phyloP scores from a whole-genome alignment of 1,139 yeast species.

The Blastobotrys elegans region DNA sequence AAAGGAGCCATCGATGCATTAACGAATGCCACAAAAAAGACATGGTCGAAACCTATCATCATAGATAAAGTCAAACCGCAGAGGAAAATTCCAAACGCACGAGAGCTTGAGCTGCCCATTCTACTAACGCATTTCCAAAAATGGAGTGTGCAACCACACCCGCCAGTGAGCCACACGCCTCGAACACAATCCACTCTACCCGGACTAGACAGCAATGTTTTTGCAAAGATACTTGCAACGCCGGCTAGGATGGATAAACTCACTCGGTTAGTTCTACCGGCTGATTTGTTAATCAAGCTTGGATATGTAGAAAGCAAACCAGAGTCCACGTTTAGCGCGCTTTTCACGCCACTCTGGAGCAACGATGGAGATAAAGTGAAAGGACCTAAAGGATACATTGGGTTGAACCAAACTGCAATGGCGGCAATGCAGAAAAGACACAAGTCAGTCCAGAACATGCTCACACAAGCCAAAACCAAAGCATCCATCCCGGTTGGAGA shows the following conservation, averaged over 20 bases:
- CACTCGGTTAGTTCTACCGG: slow-evolving; percentile 26
- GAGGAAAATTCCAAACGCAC: neutral
- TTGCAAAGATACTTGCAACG: slow-evolving; percentile 30
- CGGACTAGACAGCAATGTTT: slow-evolving; percentile 23
- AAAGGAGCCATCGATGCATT: slow-evolving; percentile 9
- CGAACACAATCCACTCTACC: neutral
- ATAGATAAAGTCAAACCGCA: neutral
- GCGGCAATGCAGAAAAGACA: slow-evolving; percentile 5
- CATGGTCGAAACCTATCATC: slow-evolving; percentile 2
- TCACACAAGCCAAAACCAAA: neutral
- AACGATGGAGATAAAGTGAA: neutral
- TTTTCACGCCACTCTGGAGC: slow-evolving; percentile 11
- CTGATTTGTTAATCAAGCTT: slow-evolving; percentile 25
- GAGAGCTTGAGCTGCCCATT: slow-evolving; percentile 13
- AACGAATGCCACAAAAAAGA: neutral
- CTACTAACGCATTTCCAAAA: slow-evolving; percentile 21
- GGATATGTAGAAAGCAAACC: slow-evolving; percentile 22
- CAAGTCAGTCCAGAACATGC: neutral
- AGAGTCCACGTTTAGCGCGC: neutral
- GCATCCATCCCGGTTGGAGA: neutral
- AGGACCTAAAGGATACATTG: slow-evolving; percentile 16
- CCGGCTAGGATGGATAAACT: slow-evolving; percentile 28
- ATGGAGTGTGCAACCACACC: slow-evolving; percentile 18
- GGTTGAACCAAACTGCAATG: slow-evolving; percentile 11
- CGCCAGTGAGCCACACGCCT: neutral